Percentiles rank a stretch among this genome's conserved stretches.
Conservation (phyloP, 2,329 filamentous ascomycete species). For the Periconia sp. region DNA sequence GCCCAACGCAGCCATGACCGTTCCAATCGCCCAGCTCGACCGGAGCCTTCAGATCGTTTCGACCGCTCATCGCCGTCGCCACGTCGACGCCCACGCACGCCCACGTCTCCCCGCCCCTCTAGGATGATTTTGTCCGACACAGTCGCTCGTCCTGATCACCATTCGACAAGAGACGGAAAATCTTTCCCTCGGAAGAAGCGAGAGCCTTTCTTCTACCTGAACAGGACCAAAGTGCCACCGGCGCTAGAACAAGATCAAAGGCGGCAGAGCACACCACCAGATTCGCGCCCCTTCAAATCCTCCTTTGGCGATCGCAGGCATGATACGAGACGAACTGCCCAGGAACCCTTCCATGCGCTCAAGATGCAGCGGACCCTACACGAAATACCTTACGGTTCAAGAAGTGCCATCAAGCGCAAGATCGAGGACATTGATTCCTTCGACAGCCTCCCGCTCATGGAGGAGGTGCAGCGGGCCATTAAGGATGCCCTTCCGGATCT, state of each 20-base stretch:
- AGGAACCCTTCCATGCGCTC: slow-evolving; percentile 72
- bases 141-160: slow-evolving; percentile 23
- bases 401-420: slow-evolving; percentile 61
- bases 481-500: slow-evolving; percentile 75
- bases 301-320: slow-evolving; percentile 10
- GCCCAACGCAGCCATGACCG: slow-evolving; percentile 19
- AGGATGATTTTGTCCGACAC: slow-evolving; percentile 53
- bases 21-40: neutral
- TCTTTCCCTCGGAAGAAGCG: slow-evolving; percentile 24
- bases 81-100: slow-evolving; percentile 4
- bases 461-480: slow-evolving; percentile 71
- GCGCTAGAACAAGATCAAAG: slow-evolving; percentile 16
- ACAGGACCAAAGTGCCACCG: slow-evolving; percentile 33
- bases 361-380: slow-evolving; percentile 89
- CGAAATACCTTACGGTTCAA: slow-evolving; percentile 73
- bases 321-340: slow-evolving; percentile 35
- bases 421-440: slow-evolving; percentile 73
- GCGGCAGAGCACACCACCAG: neutral
- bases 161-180: slow-evolving; percentile 12
- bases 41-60: no score
- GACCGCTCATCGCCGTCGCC: slow-evolving; percentile 6
- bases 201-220: slow-evolving; percentile 38
- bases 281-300: slow-evolving; percentile 1
- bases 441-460: slow-evolving; percentile 75
- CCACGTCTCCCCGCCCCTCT: slow-evolving; percentile 48